phyloP scores from a whole-genome alignment of 1,284 basidiomycete species.

The Moesziomyces sp. region DNA sequence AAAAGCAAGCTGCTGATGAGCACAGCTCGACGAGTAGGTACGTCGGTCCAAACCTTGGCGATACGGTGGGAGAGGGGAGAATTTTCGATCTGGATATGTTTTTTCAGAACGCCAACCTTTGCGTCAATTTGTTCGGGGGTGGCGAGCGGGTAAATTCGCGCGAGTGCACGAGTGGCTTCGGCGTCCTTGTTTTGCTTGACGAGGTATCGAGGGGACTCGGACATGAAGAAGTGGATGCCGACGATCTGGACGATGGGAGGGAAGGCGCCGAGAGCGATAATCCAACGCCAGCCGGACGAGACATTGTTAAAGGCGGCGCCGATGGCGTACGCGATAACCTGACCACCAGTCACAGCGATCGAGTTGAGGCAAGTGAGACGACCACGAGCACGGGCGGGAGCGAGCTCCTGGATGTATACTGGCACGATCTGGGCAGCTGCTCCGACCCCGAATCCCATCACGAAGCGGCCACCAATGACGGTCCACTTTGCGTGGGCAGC shows the following conservation, averaged over 20 bases:
- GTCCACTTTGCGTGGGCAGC: constrained; percentile 64
- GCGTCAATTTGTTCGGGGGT: constrained; percentile 65
- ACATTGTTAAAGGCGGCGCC: constrained; percentile 56
- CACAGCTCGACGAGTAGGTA: constrained; percentile 34
- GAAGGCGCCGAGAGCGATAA: constrained; percentile 68
- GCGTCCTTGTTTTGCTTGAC: constrained; percentile 60
- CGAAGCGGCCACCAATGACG: constrained; percentile 68
- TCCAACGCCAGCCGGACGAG: constrained; percentile 68
- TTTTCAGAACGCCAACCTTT: constrained; percentile 67
- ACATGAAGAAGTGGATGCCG: constrained; percentile 66
- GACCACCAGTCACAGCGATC: constrained; percentile 68
- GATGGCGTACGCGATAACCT: constrained; percentile 68
- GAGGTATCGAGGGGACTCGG: constrained; percentile 68
- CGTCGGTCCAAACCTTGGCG: constrained; percentile 41
- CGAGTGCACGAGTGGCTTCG: constrained; percentile 59
- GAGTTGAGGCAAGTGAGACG: constrained; percentile 68
- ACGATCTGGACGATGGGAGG: constrained; percentile 65
- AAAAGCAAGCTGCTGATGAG: constrained; percentile 44
- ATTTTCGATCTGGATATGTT: constrained; percentile 58
- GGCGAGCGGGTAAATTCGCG: constrained; percentile 57
- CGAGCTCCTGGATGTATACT: constrained; percentile 68
- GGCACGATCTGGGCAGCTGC: constrained; percentile 67
- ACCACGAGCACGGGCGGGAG: constrained; percentile 68
- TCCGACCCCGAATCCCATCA: constrained; percentile 69
- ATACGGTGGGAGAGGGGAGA: constrained; percentile 20